Conservation (phyloP, 2,329 filamentous ascomycete species). For the Bretziella fagacearum region DNA sequence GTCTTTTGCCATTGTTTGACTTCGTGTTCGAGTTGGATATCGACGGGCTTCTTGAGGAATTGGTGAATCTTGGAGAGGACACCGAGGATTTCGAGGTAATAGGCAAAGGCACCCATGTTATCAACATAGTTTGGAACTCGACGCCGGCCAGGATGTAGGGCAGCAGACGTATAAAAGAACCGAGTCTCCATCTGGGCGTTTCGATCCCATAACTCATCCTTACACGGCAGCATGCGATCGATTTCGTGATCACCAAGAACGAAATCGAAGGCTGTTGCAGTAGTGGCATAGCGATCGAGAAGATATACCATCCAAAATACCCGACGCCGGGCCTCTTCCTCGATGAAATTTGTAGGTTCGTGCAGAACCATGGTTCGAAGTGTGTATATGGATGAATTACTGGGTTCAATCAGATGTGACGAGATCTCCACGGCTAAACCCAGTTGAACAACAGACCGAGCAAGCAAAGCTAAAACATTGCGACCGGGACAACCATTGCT, state of each 20-base stretch:
- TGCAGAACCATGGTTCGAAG: constrained; percentile 70
- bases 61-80: constrained; percentile 77
- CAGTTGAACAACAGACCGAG: constrained; percentile 72
- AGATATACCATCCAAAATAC: constrained; percentile 93
- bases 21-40: constrained; percentile 68
- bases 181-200: constrained; percentile 72
- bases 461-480: constrained; percentile 82
- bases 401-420: constrained; percentile 60
- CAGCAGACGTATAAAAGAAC: constrained; percentile 46
- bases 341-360: constrained; percentile 69
- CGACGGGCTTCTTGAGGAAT: constrained; percentile 75
- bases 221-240: constrained; percentile 69
- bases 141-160: constrained; percentile 14
- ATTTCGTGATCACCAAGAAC: constrained; percentile 79
- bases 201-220: constrained; percentile 61
- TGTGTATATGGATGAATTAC: constrained; percentile 76
- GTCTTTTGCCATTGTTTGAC: constrained; percentile 81
- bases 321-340: constrained; percentile 70
- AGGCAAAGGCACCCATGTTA: constrained; percentile 73
- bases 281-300: constrained; percentile 75
- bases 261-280: constrained; percentile 84
- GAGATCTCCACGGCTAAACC: constrained; percentile 71
- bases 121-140: constrained; percentile 42
- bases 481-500: constrained; percentile 83
- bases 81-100: constrained; percentile 78